A percentile compares a stretch with the other conserved stretches of the same genome.
Conservation (phyloP, 192 early-diverging fungal species). For the Chytriomyces hyalinus region DNA sequence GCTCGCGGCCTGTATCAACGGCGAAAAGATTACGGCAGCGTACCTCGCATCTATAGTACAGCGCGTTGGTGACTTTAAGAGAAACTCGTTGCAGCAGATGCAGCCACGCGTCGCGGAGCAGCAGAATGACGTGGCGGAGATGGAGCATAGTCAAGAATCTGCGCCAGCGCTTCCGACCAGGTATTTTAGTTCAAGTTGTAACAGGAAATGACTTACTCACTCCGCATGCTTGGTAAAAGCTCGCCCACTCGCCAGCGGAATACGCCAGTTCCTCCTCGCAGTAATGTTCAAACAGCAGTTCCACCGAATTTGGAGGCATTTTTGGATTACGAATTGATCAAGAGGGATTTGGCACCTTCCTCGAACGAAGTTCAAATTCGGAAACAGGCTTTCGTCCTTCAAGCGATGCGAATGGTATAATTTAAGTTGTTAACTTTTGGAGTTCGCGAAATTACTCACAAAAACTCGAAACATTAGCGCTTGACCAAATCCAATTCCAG, state of each 20-base stretch:
- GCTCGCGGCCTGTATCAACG: conserved; percentile 53
- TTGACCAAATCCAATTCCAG: conserved; percentile 9
- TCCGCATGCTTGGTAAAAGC: neutral
- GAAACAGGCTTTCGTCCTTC: conserved; percentile 41
- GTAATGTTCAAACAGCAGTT: neutral
- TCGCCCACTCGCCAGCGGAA: neutral
- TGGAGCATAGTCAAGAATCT: neutral
- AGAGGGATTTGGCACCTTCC: conserved; percentile 31
- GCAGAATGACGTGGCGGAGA: neutral
- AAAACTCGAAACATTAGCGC: conserved; percentile 21
- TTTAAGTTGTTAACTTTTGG: neutral
- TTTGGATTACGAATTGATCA: conserved; percentile 40
- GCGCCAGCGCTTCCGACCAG: neutral
- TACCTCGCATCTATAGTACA: conserved; percentile 53
- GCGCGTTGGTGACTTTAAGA: conserved; percentile 49
- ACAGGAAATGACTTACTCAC: neutral
- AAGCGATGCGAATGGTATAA: conserved; percentile 45
- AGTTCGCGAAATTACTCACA: neutral
- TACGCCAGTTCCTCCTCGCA: conserved; percentile 4
- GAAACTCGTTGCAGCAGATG: neutral
- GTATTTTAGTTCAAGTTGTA: neutral
- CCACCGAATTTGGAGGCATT: conserved; percentile 22
- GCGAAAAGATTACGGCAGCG: conserved; percentile 55
- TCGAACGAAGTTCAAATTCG: conserved; percentile 6
- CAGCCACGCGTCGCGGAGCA: conserved; percentile 6